phyloP scores from a whole-genome alignment of 345 rosid species.

The Ailanthus altissimus region DNA sequence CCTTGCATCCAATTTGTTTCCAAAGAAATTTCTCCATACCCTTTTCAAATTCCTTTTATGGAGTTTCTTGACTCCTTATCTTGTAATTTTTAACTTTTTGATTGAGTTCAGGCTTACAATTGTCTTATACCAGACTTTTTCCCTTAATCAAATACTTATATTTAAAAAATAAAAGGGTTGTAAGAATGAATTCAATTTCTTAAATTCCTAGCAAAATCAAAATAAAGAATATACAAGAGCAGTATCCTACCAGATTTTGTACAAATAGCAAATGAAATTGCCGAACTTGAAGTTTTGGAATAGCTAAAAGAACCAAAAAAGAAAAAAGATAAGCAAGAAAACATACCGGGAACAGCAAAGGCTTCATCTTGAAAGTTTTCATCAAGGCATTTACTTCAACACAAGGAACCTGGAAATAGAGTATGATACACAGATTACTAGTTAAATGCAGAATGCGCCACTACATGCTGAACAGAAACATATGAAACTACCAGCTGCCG shows the following conservation, averaged over 20 bases:
- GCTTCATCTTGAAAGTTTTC: slow-evolving; percentile 94
- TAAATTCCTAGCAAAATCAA: background rate
- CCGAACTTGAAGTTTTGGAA: background rate
- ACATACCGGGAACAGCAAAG: slow-evolving; percentile 79
- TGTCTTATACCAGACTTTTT: background rate
- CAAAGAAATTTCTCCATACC: background rate
- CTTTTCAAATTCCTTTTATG: background rate
- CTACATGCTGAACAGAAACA: background rate
- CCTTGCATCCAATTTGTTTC: background rate
- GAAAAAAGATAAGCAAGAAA: slow-evolving; percentile 9
- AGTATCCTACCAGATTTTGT: background rate
- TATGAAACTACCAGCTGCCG: slow-evolving; percentile 11
- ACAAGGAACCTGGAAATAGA: slow-evolving; percentile 69
- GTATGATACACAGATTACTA: slow-evolving; percentile 15
- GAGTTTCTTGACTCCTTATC: background rate
- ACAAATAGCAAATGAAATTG: slow-evolving; percentile 1
- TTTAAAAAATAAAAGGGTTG: background rate
- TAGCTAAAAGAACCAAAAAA: background rate
- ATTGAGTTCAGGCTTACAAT: background rate
- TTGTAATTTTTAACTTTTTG: background rate
- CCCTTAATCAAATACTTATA: background rate
- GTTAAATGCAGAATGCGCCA: background rate
- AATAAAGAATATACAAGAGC: background rate
- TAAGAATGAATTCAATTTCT: slow-evolving; percentile 13
- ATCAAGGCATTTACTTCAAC: slow-evolving; percentile 91